Evolutionary conservation across 306 rosid genomes (phyloP).

Genomic region (Prinsepia uniflora): DNA sequence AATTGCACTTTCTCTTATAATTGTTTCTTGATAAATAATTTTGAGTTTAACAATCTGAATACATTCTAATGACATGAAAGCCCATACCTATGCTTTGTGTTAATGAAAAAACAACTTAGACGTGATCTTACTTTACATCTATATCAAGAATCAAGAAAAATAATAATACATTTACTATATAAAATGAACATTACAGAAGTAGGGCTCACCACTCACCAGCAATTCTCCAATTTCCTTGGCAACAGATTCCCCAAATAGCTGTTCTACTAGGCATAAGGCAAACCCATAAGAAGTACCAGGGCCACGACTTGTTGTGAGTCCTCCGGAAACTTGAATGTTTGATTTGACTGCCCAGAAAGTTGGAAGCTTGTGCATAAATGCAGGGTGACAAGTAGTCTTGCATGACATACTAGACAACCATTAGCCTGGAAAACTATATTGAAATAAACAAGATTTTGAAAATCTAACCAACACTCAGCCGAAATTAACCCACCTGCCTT

Average conservation of each 20-base stretch:
- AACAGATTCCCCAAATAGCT: slow-evolving; percentile 71
- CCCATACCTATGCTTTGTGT: background rate
- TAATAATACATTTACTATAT: background rate
- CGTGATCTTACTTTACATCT: background rate
- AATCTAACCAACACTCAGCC: slow-evolving; percentile 11
- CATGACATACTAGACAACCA: slow-evolving; percentile 45
- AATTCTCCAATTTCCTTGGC: slow-evolving; percentile 65
- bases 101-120: slow-evolving; percentile 1
- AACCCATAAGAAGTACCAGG: slow-evolving; percentile 81
- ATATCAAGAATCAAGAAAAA: background rate
- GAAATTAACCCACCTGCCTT: slow-evolving; percentile 57
- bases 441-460: slow-evolving; percentile 9
- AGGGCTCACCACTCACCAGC: slow-evolving; percentile 74
- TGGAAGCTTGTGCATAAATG: slow-evolving; percentile 83
- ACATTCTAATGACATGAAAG: background rate
- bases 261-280: slow-evolving; percentile 80
- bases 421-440: slow-evolving; percentile 37
- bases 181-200: slow-evolving; percentile 7
- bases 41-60: background rate
- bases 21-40: background rate
- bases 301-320: slow-evolving; percentile 90
- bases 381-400: slow-evolving; percentile 93
- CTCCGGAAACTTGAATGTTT: slow-evolving; percentile 77
- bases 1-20: background rate
- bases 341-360: slow-evolving; percentile 94